phyloP scores from a whole-genome alignment of 768 basidiomycete genomes.

The Boletus coccyginus region DNA sequence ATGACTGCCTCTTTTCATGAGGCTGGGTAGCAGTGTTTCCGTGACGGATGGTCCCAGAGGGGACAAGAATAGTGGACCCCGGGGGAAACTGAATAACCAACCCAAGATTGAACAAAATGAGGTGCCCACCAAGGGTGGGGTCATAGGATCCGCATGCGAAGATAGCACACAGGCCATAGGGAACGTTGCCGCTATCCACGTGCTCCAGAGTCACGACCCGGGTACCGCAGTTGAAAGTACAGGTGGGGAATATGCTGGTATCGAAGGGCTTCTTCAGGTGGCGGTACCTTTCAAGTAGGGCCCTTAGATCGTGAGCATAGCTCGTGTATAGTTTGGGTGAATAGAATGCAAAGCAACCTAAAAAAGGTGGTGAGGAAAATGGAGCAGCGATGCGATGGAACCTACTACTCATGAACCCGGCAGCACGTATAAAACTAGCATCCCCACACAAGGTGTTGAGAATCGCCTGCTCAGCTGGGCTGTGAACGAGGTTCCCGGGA shows the following conservation, averaged over 20 bases:
- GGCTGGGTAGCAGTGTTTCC: background rate
- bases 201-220: background rate
- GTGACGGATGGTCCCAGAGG: background rate
- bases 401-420: background rate
- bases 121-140: background rate
- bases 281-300: background rate
- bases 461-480: background rate
- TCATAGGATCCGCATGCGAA: background rate
- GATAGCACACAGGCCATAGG: no score
- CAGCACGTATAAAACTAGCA: background rate
- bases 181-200: no score
- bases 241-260: background rate
- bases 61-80: background rate
- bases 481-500: no score
- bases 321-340: background rate
- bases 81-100: background rate
- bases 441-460: no score
- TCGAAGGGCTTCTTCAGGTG: background rate
- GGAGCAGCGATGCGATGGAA: no score
- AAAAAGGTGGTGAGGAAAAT: no score
- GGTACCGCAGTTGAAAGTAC: background rate
- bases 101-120: background rate
- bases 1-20: background rate
- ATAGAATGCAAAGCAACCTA: background rate
- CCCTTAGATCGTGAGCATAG: no score